These are phyloP conservation scores for Neurospora sp. DNA, from an alignment of 495 filamentous ascomycete species.

Conservation along the genomic window DNA sequence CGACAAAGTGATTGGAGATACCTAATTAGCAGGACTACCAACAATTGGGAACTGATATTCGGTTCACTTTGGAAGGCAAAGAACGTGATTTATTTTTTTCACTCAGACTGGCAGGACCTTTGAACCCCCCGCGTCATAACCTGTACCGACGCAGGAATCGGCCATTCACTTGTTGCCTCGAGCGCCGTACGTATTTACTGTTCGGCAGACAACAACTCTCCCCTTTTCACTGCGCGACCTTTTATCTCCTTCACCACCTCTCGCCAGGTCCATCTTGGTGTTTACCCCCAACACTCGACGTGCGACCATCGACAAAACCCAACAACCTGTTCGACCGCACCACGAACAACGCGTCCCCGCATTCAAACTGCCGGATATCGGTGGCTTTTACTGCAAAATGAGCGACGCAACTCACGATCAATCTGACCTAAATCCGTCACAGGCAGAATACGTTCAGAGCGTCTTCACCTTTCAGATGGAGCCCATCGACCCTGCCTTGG, in stretches of 20 bases:
- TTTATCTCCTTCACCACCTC: background rate
- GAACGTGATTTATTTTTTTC: background rate
- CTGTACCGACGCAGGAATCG: background rate
- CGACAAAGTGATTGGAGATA: background rate
- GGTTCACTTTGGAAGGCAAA: background rate
- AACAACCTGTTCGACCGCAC: background rate
- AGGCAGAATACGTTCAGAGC: background rate
- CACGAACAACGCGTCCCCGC: background rate
- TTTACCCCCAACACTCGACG: background rate
- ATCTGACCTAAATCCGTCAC: background rate
- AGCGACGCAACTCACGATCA: background rate
- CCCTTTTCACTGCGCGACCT: background rate
- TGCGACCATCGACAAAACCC: background rate
- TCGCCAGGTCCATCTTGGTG: background rate
- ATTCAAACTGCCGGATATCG: background rate
- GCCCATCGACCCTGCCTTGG: background rate
- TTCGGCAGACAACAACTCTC: background rate
- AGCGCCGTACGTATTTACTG: background rate
- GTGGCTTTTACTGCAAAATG: background rate
- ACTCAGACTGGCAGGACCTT: background rate
- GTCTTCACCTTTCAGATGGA: background rate
- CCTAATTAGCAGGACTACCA: background rate
- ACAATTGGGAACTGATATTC: background rate
- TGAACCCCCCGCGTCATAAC: background rate
- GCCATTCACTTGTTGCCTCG: background rate